Base-by-base conservation (phyloP, 2,329 filamentous ascomycete species). In the Rutstroemia sp. region DNA sequence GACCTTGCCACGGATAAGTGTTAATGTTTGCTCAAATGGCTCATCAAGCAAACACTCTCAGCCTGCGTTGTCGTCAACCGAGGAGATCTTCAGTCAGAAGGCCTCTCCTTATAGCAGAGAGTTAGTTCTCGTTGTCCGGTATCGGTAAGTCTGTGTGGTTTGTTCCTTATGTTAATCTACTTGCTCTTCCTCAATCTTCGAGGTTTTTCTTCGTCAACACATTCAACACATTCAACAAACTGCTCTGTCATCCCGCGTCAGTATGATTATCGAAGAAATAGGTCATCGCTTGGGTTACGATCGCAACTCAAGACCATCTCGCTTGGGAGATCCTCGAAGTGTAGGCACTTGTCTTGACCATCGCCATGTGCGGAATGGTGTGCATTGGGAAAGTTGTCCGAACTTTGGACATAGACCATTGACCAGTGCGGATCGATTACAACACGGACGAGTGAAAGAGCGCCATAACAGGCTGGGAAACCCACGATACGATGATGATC, bases 361-460 rank as follows among this genome's bases (percentile, higher is more conserved):
- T 9, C 52, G 52, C 12, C 52, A 54, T 23, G 52, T 48, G 23
- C 48, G 48, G 30, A 49, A 54, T 5, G 52, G 52, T 10, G 14
- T 54, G 27, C 52, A 54, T 17, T 54, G 52, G 52, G 52, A 49
- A n/a, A 34, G 14, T 8, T 54, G 52, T 49, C 52, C 52, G 19
- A 54, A 49, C 39, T 54, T 27, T 9, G 48, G 48, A 10, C 52
- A 34, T 2, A 54, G 45, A 40, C 34, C 27, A 40, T 17, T 54
- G 14, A 40, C 23, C 14, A 27, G 23, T 21, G 38, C 30, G 39
- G 52, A 54, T 30, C 52, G 48, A 49, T 12, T 54, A 16, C 48
- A 36, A 4, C 38, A 39, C 19, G 12, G 8, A n/a, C 23, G 30
- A 17, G 27, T 49, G 17, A 34, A 25, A 5, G 30, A 30, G 27